Evolutionary conservation across 805 yeast species (phyloP).

Genomic region (Zygosaccharomyces gambellarensis): DNA sequence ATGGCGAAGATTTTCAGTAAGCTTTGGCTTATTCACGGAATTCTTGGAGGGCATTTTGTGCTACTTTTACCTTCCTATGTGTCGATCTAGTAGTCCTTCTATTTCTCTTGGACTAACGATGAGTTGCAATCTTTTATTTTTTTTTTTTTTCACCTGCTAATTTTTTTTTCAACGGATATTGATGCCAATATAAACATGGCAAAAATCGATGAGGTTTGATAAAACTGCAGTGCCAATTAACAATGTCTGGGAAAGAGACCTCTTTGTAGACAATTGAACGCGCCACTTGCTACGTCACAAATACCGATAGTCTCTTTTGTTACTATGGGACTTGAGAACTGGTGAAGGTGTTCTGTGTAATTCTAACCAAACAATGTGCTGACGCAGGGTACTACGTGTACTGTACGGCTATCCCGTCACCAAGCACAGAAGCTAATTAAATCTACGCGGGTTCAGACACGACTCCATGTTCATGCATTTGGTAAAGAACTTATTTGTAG

Average conservation of each 20-base stretch:
- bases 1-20: constrained; percentile 46
- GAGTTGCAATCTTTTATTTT: constrained; percentile 1
- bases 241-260: too few relatives aligned
- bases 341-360: too few relatives aligned
- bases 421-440: background rate
- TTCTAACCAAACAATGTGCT: too few relatives aligned
- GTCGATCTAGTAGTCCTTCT: background rate
- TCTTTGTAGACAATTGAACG: too few relatives aligned
- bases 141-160: too few relatives aligned
- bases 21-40: constrained; percentile 76
- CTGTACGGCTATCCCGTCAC: background rate
- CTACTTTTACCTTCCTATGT: background rate
- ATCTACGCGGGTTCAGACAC: background rate
- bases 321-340: too few relatives aligned
- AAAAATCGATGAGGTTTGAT: background rate
- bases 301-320: too few relatives aligned
- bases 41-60: constrained; percentile 70
- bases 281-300: too few relatives aligned
- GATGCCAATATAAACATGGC: background rate
- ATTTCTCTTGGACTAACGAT: background rate
- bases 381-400: too few relatives aligned
- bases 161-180: too few relatives aligned
- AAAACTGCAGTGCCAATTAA: too few relatives aligned
- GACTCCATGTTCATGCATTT: background rate
- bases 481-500: background rate